Base-by-base conservation (phyloP, 2,329 filamentous ascomycete genomes). In the Aspergillus alliaceus region DNA sequence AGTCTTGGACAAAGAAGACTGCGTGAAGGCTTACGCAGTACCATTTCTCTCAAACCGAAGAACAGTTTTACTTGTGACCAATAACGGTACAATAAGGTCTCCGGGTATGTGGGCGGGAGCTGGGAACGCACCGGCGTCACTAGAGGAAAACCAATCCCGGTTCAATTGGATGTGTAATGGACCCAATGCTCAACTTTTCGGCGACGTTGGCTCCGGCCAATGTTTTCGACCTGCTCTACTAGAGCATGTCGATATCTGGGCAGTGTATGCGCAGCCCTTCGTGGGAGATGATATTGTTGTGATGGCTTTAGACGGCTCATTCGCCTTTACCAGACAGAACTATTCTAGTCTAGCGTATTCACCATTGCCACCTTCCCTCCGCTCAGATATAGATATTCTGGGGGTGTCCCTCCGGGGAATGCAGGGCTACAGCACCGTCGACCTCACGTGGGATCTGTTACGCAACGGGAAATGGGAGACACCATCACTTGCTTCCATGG, bases 351-450 rank as follows among this genome's bases (percentile, higher is more conserved):
- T 34, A 15, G 5, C 0, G n/a, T 2, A 34, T 34, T 34, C 32
- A n/a, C n/a, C 32, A 1, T n/a, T 15, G 7, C 32, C 32, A n/a
- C 32, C 4, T 11, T 34, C 11, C 31, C 12, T 11, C 11, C 11
- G 0, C 4, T 1, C 0, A 0, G 32, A 34, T 34, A 34, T 34
- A 4, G n/a, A 14, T 12, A 2, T 0, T n/a, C 32, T 34, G 32
- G 32, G 32, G 1, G 32, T 0, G 4, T 34, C n/a, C n/a, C 32
- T 34, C 12, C 12, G 31, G 11, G 5, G 5, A 15, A 4, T 14
- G 32, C 0, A 12, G 14, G 0, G 12, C n/a, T 34, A 6, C 32
- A n/a, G 3, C n/a, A 34, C 32, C 32, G 14, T 34, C 4, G 7
- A 34, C n/a, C 12, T 14, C 1, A 34, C 32, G 0, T 34, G 14